phyloP scores from a whole-genome alignment of 371 early-diverging fungal genomes.

The Mortierella sp. region DNA sequence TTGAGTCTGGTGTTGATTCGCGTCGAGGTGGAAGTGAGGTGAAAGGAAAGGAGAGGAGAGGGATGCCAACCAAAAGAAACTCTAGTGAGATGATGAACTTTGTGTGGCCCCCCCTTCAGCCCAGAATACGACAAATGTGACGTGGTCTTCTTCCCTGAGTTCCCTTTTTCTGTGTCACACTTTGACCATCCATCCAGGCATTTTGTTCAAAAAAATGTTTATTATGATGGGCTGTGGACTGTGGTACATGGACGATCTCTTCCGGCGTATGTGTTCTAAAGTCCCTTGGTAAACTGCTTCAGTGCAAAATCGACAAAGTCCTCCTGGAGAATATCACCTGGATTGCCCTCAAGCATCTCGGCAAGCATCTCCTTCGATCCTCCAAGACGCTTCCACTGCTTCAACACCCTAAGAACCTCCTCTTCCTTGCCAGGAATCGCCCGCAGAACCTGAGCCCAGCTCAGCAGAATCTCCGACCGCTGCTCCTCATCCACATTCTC shows the following conservation, averaged over 20 bases:
- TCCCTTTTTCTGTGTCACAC: neutral
- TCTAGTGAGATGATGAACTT: conserved; percentile 14
- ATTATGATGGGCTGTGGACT: conserved; percentile 1
- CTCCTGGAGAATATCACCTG: conserved; percentile 48
- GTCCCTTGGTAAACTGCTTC: conserved; percentile 31
- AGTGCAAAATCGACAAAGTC: conserved; percentile 54
- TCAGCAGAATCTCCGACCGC: conserved; percentile 42
- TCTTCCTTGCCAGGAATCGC: conserved; percentile 53
- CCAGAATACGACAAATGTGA: neutral
- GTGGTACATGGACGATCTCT: neutral
- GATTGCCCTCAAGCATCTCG: conserved; percentile 36
- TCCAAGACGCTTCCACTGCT: conserved; percentile 53
- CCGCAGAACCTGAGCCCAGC: conserved; percentile 51
- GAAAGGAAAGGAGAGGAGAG: neutral
- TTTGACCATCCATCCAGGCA: neutral
- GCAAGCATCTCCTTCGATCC: conserved; percentile 44
- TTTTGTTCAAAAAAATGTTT: neutral
- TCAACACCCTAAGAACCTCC: conserved; percentile 46
- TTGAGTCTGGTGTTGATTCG: neutral
- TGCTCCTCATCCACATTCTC: conserved; percentile 53
- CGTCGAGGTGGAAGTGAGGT: neutral
- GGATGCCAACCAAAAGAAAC: neutral
- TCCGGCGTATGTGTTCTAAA: neutral
- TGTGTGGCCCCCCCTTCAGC: neutral
- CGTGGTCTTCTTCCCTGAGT: conserved; percentile 1